These are phyloP conservation scores for Tubosaeta brunneosetosa DNA, from an alignment of 768 basidiomycete genomes.

Conservation along the genomic window DNA sequence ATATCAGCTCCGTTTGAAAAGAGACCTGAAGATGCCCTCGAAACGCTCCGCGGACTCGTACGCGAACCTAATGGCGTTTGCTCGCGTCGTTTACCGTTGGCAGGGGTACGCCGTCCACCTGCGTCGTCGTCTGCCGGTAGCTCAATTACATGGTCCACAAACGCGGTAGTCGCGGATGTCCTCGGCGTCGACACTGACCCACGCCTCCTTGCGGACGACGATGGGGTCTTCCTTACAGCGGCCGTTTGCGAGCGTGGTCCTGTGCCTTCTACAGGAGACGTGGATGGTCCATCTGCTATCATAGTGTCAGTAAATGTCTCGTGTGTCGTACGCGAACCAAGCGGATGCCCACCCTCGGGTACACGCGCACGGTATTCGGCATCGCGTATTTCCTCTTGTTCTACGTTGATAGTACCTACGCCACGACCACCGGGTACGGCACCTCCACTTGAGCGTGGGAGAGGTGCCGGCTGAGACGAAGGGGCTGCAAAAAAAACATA, in stretches of 20 bases:
- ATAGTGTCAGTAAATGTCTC: not conserved
- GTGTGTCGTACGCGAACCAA: not conserved
- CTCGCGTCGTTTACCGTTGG: not conserved
- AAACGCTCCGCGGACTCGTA: not conserved
- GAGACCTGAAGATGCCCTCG: conserved; percentile 3
- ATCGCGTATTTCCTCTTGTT: conserved; percentile 21
- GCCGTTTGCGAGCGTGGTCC: conserved; percentile 4
- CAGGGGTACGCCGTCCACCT: not conserved
- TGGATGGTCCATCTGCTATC: conserved; percentile 1
- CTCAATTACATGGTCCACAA: conserved; percentile 22
- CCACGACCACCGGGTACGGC: conserved; percentile 30
- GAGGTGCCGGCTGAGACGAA: conserved; percentile 5
- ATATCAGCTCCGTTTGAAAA: not conserved
- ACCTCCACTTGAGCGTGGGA: conserved; percentile 12
- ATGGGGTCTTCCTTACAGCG: conserved; percentile 9
- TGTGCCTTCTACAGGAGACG: not conserved
- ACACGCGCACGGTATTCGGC: conserved; percentile 5
- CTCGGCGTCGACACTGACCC: not conserved
- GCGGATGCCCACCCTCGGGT: too few species aligned
- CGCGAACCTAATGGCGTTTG: not conserved
- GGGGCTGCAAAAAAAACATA: too few species aligned
- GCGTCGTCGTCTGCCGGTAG: conserved; percentile 16
- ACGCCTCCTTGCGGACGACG: conserved; percentile 1
- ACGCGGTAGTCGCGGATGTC: conserved; percentile 8
- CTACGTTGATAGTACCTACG: conserved; percentile 18